Conservation (phyloP, 1,284 basidiomycete species). For the Ceratobasidium sp. region DNA sequence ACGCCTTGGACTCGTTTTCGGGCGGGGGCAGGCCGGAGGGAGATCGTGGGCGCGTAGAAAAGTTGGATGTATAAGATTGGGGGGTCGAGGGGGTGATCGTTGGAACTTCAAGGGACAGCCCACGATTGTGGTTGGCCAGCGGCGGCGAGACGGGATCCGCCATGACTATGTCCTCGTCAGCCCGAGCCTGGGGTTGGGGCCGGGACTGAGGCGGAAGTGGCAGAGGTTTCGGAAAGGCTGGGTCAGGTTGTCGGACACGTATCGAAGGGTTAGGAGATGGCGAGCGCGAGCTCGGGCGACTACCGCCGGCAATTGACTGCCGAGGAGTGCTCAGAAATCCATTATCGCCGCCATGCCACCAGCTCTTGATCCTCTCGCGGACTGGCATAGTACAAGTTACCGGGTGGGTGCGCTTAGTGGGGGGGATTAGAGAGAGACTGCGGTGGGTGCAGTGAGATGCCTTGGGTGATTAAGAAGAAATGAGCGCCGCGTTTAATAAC, state of each 20-base stretch:
- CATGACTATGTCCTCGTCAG: neutral
- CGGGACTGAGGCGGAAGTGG: too few species aligned
- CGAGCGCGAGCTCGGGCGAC: neutral
- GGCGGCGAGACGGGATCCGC: neutral
- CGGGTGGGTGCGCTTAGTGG: neutral
- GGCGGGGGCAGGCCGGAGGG: neutral
- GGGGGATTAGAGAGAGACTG: neutral
- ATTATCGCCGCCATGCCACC: neutral
- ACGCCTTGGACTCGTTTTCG: constrained; percentile 18
- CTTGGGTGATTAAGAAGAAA: neutral
- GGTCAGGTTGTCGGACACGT: neutral
- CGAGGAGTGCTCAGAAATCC: neutral
- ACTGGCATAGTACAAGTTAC: too few species aligned
- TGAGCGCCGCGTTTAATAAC: neutral
- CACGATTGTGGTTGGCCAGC: neutral
- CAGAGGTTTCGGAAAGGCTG: neutral
- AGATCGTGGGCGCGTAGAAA: neutral
- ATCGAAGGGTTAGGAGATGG: neutral
- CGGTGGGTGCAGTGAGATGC: neutral
- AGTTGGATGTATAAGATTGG: neutral
- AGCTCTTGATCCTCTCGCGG: too few species aligned
- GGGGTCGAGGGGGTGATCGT: neutral
- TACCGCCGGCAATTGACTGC: too few species aligned
- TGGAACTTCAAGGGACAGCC: neutral
- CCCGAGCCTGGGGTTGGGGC: neutral